Evolutionary conservation across 257 asterid genomes (phyloP), one percentile per base, ranked within the genome.

Genomic region (Echium plantagineum): DNA sequence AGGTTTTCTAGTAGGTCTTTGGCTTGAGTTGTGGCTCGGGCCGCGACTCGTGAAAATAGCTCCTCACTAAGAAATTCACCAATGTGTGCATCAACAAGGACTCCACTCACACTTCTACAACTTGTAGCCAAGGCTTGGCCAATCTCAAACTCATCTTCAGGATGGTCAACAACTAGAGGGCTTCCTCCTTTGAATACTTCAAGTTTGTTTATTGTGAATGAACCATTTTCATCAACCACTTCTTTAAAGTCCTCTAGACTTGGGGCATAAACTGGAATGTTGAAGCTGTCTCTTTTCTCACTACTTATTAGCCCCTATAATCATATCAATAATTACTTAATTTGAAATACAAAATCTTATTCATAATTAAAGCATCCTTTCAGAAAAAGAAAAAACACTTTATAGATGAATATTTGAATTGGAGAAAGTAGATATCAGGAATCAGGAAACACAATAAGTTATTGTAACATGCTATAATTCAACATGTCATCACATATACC

Each of bases 71-170:
- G 89, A 5, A 58, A 69, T 17, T 86, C 96, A 1, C 97, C 96
- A 0, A 93, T 84, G 75, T 89, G 97, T 3, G 96, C 99, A 12
- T 93, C 99, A 0, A 93, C 99, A 0, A 93, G 84, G 63, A 93
- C 99, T 2, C 91, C 97, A 59, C 86, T 72, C 1, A 93, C 88
- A 20, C 97, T 93, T 17, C 93, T 80, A 59, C 97, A 93, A 59
- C 94, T 89, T 66, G 65, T 89, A 64, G 94, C 97, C 5, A 93
- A 69, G 19, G 89, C 97, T 7, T 84, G 91, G 26, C 99, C 99
- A 9, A 89, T 69, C 83, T 93, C 99, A 0, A 77, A 89, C n/a
- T 77, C 81, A 26, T 93, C 94, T 1, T 81, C 89, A 0, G 97
- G 96, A 55, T 75, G 87, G 74, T 60, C 78, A 17, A 93, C 95